These are phyloP conservation scores for Coemansia sp. DNA, from an alignment of 192 early-diverging fungal genomes.

Conservation along the genomic window DNA sequence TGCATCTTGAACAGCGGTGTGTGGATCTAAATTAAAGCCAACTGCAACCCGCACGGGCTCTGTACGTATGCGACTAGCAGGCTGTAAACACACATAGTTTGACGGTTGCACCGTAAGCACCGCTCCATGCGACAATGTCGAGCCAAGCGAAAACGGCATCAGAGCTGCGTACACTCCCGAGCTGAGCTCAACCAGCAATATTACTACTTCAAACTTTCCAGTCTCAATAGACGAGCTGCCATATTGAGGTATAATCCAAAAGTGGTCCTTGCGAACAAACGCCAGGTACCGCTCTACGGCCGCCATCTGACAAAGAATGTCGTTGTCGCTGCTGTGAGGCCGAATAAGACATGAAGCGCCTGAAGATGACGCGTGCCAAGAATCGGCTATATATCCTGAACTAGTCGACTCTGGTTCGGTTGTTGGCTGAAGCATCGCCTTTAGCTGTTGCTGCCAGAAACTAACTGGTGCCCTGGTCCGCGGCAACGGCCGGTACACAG, in stretches of 20 bases:
- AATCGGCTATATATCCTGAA: conserved; percentile 18
- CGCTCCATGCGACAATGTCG: not conserved
- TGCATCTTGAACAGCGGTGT: conserved; percentile 22
- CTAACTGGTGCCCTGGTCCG: conserved; percentile 9
- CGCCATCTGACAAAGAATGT: conserved; percentile 20
- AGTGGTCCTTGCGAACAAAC: conserved; percentile 37
- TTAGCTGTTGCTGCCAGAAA: conserved; percentile 34
- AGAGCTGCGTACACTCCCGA: conserved; percentile 23
- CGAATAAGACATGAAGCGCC: conserved; percentile 36
- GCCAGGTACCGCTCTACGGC: conserved; percentile 24
- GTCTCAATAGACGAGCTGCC: conserved; percentile 9
- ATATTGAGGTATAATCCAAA: conserved; percentile 31
- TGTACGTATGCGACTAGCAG: not conserved
- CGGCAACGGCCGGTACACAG: conserved; percentile 10
- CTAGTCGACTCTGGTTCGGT: not conserved
- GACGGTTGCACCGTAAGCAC: conserved; percentile 6
- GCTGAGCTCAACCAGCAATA: conserved; percentile 21
- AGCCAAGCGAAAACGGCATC: conserved; percentile 23
- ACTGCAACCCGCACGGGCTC: conserved; percentile 29
- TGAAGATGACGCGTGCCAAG: conserved; percentile 21
- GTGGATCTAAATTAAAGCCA: conserved; percentile 13
- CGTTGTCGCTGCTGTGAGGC: not conserved
- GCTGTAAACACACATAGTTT: conserved; percentile 1
- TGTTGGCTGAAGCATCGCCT: conserved; percentile 2
- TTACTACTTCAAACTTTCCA: conserved; percentile 12